phyloP scores from a whole-genome alignment of 1,284 basidiomycete genomes.

The Laetiporus sulphureus region DNA sequence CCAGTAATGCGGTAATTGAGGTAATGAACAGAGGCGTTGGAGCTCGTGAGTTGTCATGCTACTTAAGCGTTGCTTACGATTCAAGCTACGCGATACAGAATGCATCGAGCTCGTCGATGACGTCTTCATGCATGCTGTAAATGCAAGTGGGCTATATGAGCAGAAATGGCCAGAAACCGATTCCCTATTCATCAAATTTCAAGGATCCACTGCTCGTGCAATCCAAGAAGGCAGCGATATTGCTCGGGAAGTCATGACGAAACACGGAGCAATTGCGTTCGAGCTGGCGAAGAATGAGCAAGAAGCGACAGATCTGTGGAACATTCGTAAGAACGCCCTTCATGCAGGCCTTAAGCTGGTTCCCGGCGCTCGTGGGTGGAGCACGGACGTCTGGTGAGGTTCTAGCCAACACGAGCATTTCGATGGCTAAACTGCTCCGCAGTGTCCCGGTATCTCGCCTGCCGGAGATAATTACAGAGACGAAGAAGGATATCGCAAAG shows the following conservation, averaged over 20 bases:
- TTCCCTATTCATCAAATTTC: conserved; percentile 85
- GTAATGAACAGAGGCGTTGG: conserved; percentile 70
- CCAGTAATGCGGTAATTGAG: conserved; percentile 70
- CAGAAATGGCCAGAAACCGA: conserved; percentile 66
- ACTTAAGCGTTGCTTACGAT: not conserved
- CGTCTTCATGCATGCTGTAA: conserved; percentile 65
- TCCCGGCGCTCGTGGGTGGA: conserved; percentile 62
- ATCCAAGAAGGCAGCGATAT: conserved; percentile 59
- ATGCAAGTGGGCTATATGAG: conserved; percentile 50
- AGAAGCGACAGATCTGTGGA: conserved; percentile 78
- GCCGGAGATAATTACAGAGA: conserved; percentile 70
- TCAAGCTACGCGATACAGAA: conserved; percentile 21
- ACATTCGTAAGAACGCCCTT: conserved; percentile 79
- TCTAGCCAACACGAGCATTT: not conserved
- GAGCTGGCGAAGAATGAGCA: conserved; percentile 59
- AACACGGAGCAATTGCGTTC: conserved; percentile 67
- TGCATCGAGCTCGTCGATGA: conserved; percentile 78
- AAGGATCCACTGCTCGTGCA: conserved; percentile 57
- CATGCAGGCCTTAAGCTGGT: conserved; percentile 64
- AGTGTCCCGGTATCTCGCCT: conserved; percentile 73
- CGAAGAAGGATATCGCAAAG: conserved; percentile 62
- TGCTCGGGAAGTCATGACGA: conserved; percentile 49
- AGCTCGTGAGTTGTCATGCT: conserved; percentile 43
- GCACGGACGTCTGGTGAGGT: conserved; percentile 80
- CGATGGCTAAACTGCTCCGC: not conserved